Evolutionary conservation across 2,329 filamentous ascomycete genomes (phyloP).

Genomic region (Aspergillus quadrilineatus): DNA sequence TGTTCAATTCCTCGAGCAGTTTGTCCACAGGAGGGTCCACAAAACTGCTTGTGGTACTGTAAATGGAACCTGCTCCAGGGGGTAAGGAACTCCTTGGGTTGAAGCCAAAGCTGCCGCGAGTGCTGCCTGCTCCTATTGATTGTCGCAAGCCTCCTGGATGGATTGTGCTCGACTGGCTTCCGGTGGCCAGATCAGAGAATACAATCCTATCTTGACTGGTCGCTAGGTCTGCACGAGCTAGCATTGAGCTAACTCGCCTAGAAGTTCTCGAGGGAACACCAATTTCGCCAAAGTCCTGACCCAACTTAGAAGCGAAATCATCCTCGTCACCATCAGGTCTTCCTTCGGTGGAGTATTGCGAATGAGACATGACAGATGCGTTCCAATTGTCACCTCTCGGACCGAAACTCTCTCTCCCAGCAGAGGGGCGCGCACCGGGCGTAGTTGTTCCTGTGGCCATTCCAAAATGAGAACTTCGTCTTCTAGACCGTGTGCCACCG

Average conservation of each 20-base stretch:
- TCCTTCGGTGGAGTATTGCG: conserved; percentile 47
- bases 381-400: conserved; percentile 47
- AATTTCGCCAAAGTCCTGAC: conserved; percentile 61
- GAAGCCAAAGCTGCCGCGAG: conserved; percentile 61
- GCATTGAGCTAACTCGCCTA: conserved; percentile 86
- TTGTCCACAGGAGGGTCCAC: conserved; percentile 68
- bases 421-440: conserved; percentile 64
- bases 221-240: conserved; percentile 82
- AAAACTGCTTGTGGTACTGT: conserved; percentile 58
- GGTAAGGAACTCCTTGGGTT: conserved; percentile 58
- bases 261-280: conserved; percentile 59
- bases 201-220: conserved; percentile 76
- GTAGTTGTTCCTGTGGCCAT: conserved; percentile 70
- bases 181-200: conserved; percentile 70
- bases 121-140: conserved; percentile 68
- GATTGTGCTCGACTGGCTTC: conserved; percentile 36
- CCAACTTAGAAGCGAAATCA: conserved; percentile 67
- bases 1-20: conserved; percentile 66
- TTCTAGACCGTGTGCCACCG: conserved; percentile 66
- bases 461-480: conserved; percentile 64
- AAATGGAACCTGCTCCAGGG: conserved; percentile 47
- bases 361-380: conserved; percentile 41
- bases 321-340: conserved; percentile 60
- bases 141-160: conserved; percentile 58
- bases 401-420: conserved; percentile 75